A percentile compares a stretch with the other conserved stretches of the same genome.
Conservation (phyloP, 306 rosid genomes). For the Cucumis melo region DNA sequence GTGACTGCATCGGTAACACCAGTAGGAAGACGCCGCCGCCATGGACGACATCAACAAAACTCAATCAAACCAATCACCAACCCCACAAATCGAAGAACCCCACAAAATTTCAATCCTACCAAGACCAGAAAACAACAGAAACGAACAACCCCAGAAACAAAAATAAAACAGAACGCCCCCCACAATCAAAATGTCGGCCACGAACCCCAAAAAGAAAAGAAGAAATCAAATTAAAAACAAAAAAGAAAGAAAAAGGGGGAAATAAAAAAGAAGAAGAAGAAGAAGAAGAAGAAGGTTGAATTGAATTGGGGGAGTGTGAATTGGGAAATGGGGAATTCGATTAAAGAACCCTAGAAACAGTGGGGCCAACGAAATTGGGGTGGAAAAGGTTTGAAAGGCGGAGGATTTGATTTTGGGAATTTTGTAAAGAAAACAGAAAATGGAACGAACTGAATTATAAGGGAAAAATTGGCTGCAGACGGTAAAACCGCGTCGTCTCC, state of each 20-base stretch:
- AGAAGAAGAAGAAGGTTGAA: neutral
- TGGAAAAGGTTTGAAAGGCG: neutral
- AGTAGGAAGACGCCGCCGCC: conserved; percentile 35
- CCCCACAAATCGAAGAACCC: neutral
- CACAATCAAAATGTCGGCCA: neutral
- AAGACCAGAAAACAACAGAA: neutral
- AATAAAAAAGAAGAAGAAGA: no score
- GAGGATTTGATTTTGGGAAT: neutral
- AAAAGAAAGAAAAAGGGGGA: neutral
- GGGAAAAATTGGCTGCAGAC: neutral
- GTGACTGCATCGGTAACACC: conserved; percentile 77
- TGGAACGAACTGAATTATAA: neutral
- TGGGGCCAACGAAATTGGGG: neutral
- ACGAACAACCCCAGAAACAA: neutral
- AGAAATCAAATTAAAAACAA: no score
- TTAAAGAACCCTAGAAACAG: conserved; percentile 4
- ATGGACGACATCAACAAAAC: conserved; percentile 29
- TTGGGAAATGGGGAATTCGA: conserved; percentile 10
- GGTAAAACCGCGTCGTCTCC: conserved; percentile 41
- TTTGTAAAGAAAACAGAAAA: neutral
- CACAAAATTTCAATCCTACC: neutral
- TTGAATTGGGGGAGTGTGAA: neutral
- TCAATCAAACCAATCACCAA: neutral
- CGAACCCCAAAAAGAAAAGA: neutral
- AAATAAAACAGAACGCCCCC: neutral